These are phyloP conservation scores for Saccharum hybrid DNA, from an alignment of 202 grass and related monocot species.

Conservation along the genomic window DNA sequence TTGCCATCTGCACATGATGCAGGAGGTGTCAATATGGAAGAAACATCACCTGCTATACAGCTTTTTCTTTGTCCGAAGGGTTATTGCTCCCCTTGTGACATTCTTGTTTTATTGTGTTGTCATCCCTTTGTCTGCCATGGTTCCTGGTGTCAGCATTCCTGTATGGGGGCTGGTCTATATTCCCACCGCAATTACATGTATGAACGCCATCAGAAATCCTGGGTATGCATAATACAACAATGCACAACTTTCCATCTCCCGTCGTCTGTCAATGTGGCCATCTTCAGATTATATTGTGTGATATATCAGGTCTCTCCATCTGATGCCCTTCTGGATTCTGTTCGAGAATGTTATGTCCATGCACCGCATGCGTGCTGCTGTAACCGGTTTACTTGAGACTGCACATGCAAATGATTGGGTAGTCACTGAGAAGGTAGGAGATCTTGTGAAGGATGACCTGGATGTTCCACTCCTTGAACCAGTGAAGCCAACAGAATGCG, in stretches of 20 bases:
- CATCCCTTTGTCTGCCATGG: slow-evolving; percentile 70
- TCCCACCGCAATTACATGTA: slow-evolving; percentile 71
- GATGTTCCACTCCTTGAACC: slow-evolving; percentile 55
- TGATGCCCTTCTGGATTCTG: slow-evolving; percentile 83
- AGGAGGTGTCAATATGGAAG: slow-evolving; percentile 71
- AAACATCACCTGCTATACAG: slow-evolving; percentile 79
- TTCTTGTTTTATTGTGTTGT: slow-evolving; percentile 82
- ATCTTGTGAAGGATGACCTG: slow-evolving; percentile 41
- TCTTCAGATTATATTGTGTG: slow-evolving; percentile 19
- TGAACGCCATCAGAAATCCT: slow-evolving; percentile 75
- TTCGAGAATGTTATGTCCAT: slow-evolving; percentile 93
- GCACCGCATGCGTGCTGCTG: slow-evolving; percentile 76
- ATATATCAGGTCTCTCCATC: slow-evolving; percentile 68
- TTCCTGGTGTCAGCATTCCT: slow-evolving; percentile 72
- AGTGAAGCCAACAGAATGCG: slow-evolving; percentile 49
- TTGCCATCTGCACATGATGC: slow-evolving; percentile 23
- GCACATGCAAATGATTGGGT: slow-evolving; percentile 78
- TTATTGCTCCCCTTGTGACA: slow-evolving; percentile 72
- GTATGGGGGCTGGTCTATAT: slow-evolving; percentile 72
- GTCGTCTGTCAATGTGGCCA: slow-evolving; percentile 3
- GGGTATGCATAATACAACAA: slow-evolving; percentile 44
- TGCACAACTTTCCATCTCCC: slow-evolving; percentile 1
- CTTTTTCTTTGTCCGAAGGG: slow-evolving; percentile 78
- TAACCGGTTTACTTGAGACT: slow-evolving; percentile 67
- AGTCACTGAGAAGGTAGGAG: slow-evolving; percentile 85